Evolutionary conservation across 139 green algal genomes (phyloP), one percentile per base, ranked within the genome.

Genomic region (Chlorella sp.): DNA sequence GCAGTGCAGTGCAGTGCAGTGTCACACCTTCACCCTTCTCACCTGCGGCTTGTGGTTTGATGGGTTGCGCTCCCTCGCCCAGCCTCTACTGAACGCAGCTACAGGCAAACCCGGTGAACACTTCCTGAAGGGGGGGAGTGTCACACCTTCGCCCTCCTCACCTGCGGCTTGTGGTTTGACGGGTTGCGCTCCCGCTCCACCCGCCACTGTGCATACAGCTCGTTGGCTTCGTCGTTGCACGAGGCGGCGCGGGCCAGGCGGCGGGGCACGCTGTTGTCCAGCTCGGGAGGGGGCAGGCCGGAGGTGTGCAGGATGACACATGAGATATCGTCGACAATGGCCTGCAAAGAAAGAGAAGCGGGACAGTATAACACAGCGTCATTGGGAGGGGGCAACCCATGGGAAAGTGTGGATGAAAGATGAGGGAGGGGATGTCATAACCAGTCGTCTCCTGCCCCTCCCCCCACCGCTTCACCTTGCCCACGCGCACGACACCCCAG

Each of bases 211-310:
- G 64, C 15, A 36, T 85, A 90, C 1, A 85, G 39, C 37, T 89
- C 90, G 77, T 92, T 92, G 40, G 90, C 90, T 36, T 92, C 90
- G 26, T 92, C 90, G 76, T 92, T 92, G 85, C 85, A 88, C 0
- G 90, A 91, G 48, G 90, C 90, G 40, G 90, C 90, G n/a, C 66
- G 75, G 34, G 90, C 78, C 73, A 90, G 68, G 14, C 60, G 60
- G 24, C 66, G 57, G 37, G 86, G 83, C 85, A 92, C 42, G 37
- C 71, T n/a, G 40, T 0, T 5, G n/a, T 42, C 37, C 3, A 61
- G 60, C 60, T 88, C 28, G 24, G 86, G 26, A 12, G 87, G 90
- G 18, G 81, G 76, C 77, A 88, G 82, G n/a, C 79, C 68, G 3
- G 80, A 16, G 39, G 91, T 69, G 81, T 92, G 85, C 77, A 94